A percentile compares a stretch with the other conserved stretches of the same genome.
These are phyloP conservation scores for Lophiostoma macrostomum DNA, from an alignment of 495 filamentous ascomycete genomes.

Conservation along the genomic window DNA sequence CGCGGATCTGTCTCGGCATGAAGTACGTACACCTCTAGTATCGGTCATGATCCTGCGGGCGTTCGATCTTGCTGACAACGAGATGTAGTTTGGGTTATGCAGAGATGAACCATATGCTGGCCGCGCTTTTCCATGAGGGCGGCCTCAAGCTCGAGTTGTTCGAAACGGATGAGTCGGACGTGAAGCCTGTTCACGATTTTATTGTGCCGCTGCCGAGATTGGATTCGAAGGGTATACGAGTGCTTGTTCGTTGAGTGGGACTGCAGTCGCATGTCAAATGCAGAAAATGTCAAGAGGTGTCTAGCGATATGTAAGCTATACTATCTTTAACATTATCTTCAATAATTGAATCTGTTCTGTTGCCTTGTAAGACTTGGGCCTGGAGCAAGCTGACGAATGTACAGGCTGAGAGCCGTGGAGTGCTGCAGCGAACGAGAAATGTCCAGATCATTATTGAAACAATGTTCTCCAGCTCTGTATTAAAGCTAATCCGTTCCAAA, in stretches of 20 bases:
- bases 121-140: conserved; percentile 34
- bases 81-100: conserved; percentile 30
- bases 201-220: conserved; percentile 39
- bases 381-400: no score
- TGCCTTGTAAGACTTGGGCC: no score
- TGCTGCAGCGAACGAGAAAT: no score
- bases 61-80: neutral
- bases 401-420: no score
- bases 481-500: no score
- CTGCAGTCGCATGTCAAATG: no score
- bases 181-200: conserved; percentile 41
- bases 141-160: conserved; percentile 38
- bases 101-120: conserved; percentile 41
- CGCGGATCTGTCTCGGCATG: conserved; percentile 46
- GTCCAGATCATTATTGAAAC: no score
- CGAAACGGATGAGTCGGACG: conserved; percentile 43
- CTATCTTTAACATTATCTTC: no score
- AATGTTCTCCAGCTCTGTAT: no score
- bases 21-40: conserved; percentile 6
- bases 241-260: conserved; percentile 37
- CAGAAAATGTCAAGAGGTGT: no score
- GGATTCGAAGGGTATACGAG: conserved; percentile 40
- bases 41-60: neutral
- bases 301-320: no score
- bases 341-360: no score